phyloP scores from a whole-genome alignment of 768 basidiomycete genomes.

The Podaxis sp. region DNA sequence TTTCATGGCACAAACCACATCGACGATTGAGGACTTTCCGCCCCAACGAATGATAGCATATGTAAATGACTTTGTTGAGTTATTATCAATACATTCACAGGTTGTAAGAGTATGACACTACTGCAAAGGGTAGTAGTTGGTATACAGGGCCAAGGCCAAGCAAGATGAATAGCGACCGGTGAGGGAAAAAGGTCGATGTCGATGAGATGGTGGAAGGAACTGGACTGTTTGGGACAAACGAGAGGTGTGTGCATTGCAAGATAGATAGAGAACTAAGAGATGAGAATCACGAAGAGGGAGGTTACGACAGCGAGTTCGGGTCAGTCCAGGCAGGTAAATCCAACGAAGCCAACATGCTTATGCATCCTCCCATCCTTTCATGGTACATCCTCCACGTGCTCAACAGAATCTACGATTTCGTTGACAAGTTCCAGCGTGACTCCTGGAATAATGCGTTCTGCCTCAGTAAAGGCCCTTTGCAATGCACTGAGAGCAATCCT shows the following conservation, averaged over 20 bases:
- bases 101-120: constrained; percentile 17
- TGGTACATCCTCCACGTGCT: constrained; percentile 79
- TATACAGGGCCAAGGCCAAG: not conserved
- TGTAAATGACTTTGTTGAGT: not conserved
- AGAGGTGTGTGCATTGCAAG: constrained; percentile 18
- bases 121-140: constrained; percentile 6
- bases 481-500: constrained; percentile 80
- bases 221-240: not conserved
- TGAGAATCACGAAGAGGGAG: constrained; percentile 6
- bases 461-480: constrained; percentile 90
- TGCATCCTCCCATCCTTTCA: constrained; percentile 22
- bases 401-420: constrained; percentile 91
- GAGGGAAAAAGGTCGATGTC: constrained; percentile 2
- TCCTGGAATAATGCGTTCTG: constrained; percentile 93
- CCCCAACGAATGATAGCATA: not conserved
- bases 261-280: constrained; percentile 20
- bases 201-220: constrained; percentile 1
- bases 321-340: constrained; percentile 6
- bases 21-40: not conserved
- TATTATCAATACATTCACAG: constrained; percentile 9
- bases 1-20: not conserved
- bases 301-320: not conserved
- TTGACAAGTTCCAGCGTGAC: constrained; percentile 90
- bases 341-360: not conserved
- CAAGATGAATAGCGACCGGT: constrained; percentile 6